Base-by-base conservation (phyloP, 108 stramenopile species). In the Pinguiococcus pyrenoidosus region DNA sequence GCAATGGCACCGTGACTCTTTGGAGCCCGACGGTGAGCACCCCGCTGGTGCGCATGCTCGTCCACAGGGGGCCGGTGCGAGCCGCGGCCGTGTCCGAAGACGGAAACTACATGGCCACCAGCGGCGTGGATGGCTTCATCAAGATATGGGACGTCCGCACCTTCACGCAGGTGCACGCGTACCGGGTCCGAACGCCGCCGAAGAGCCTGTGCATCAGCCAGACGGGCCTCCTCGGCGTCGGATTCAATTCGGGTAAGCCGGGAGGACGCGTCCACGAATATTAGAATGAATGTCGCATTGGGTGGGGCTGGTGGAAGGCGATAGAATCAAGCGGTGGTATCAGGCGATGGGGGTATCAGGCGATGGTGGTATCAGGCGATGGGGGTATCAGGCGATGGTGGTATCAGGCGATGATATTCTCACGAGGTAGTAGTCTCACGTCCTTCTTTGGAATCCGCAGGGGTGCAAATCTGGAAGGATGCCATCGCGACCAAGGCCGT, bases 81-180 rank as follows among this genome's bases (percentile, higher is more conserved):
- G 71, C 76, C 29, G 29, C 94, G 28, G 92, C 90, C 13, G 63
- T 92, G 12, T 89, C 87, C 43, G 45, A 54, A 9, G 46, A 56
- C 25, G 95, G 95, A 1, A 51, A 54, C 10, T 77, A 84, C 62
- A 85, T 96, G 84, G 88, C 69, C 13, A 91, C 90, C 6, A 81
- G 80, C 1, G 89, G 83, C 5, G 72, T 77, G 5, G 90, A 92
- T 60, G 58, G 66, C 23, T 14, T 42, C 44, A 44, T 20, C 17
- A 54, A 51, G 54, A 68, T 99, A n/a, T 99, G 93, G 92, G 97
- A 99, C 64, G 49, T 94, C 49, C 70, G 97, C 22, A 89, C 70
- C 58, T 69, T 60, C 56, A 61, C 51, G 32, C 44, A 36, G 36
- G 25, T 78, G 6, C 74, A 75, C 37, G 13, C 10, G 7, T 73